These are phyloP conservation scores for Xylariaceae sp. DNA, from an alignment of 2,329 filamentous ascomycete genomes.

Conservation along the genomic window DNA sequence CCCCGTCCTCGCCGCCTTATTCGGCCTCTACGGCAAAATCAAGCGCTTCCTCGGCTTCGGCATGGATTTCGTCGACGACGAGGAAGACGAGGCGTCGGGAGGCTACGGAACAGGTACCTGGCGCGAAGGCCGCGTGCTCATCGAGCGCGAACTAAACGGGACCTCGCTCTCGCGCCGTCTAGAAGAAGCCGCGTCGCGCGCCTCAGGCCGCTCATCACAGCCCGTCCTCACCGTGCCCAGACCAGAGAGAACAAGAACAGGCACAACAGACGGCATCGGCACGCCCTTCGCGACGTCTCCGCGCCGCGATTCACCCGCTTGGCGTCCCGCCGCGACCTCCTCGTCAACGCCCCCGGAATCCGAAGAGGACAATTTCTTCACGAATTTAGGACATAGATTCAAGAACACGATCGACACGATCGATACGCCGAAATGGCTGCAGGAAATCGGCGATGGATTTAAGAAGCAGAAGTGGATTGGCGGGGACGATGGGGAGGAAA, in stretches of 20 bases:
- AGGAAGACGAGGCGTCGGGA: constrained; percentile 58
- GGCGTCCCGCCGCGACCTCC: constrained; percentile 39
- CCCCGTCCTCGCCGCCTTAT: constrained; percentile 78
- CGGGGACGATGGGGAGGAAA: constrained; percentile 39
- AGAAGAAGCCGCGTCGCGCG: constrained; percentile 38
- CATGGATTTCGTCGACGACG: constrained; percentile 67
- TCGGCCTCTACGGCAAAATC: constrained; percentile 81
- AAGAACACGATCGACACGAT: constrained; percentile 87
- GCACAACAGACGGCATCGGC: constrained; percentile 34
- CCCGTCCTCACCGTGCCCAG: constrained; percentile 48
- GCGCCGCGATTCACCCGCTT: constrained; percentile 29
- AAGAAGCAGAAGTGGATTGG: constrained; percentile 80
- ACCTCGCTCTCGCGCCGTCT: constrained; percentile 49
- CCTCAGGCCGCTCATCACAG: constrained; percentile 33
- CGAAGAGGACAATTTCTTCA: constrained; percentile 77
- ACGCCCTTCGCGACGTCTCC: constrained; percentile 43
- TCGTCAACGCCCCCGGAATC: constrained; percentile 51
- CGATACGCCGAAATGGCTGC: constrained; percentile 76
- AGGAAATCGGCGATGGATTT: constrained; percentile 62
- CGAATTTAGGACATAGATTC: constrained; percentile 75
- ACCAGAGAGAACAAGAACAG: constrained; percentile 27
- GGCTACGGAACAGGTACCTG: constrained; percentile 75
- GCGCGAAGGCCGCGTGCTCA: constrained; percentile 86
- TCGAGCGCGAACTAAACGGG: constrained; percentile 76
- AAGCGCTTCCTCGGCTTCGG: constrained; percentile 75